Base-by-base conservation (phyloP, 345 rosid genomes). In the Gossypium ekmanianum region DNA sequence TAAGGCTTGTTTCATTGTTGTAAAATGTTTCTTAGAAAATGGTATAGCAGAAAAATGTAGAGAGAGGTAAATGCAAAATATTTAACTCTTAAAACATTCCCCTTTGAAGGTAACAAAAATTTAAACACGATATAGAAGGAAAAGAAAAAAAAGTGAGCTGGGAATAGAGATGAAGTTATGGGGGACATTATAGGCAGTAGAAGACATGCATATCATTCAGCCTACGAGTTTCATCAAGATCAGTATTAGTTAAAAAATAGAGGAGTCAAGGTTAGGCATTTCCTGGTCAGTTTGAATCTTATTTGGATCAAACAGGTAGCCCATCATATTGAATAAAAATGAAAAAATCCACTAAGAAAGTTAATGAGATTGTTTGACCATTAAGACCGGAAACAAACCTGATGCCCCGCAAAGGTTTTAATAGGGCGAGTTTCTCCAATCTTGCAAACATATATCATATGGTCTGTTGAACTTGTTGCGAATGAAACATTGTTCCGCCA, bases 401-500 rank as follows among this genome's bases (percentile, higher is more conserved):
- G 89, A 83, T 96, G 99, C 59, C 99, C 99, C 8, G 90, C 90
- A 83, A 96, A 96, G 74, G 83, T 72, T 82, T 88, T 93, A 74
- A 89, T 77, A 24, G 99, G 92, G 54, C 86, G 90, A 45, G 64
- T 84, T 79, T 93, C 98, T 76, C 97, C 97, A 81, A 96, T 90
- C 89, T 89, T 93, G 81, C 99, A 93, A 55, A 96, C 90, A 84
- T 86, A 96, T 79, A 96, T 93, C 95, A 93, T 90, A 79, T 83
- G 81, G 81, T 92, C 98, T 1, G 98, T 90, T 48, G 98, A 93
- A 83, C 99, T 96, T 57, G 99, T 93, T 73, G 98, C 99, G 78
- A 96, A 96, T 50, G 99, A 96, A 70, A 85, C 83, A 85, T 96
- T 92, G 83, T 88, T 93, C 71, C 98, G 94, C 99, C 98, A 96